phyloP scores from a whole-genome alignment of 1,284 basidiomycete species.

The Porphyrellus sp. region DNA sequence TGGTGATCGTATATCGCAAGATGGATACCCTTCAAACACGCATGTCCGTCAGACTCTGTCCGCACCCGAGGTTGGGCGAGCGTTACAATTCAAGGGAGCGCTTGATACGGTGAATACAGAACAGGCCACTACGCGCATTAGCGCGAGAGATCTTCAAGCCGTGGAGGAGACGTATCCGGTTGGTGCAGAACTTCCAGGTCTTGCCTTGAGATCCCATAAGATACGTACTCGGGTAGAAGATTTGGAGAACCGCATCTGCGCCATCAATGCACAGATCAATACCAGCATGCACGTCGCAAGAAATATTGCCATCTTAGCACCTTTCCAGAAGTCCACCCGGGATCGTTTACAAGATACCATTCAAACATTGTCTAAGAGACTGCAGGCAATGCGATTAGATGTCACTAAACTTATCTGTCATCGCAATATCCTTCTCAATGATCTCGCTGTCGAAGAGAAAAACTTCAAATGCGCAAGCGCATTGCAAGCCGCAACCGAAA shows the following conservation, averaged over 20 bases:
- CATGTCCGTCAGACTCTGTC: constrained; percentile 36
- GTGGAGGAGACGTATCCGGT: constrained; percentile 6
- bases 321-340: constrained; percentile 81
- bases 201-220: constrained; percentile 47
- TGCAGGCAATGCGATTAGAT: constrained; percentile 71
- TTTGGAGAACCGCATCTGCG: constrained; percentile 57
- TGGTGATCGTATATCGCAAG: constrained; percentile 15
- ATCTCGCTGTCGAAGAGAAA: constrained; percentile 69
- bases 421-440: constrained; percentile 69
- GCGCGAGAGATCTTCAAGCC: constrained; percentile 12
- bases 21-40: constrained; percentile 28
- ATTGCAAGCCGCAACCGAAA: constrained; percentile 66
- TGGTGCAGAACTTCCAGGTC: constrained; percentile 9
- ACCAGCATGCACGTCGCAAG: constrained; percentile 70
- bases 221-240: constrained; percentile 63
- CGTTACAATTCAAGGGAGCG: constrained; percentile 71
- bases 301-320: constrained; percentile 83
- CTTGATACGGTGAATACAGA: constrained; percentile 86
- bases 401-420: constrained; percentile 72
- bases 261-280: constrained; percentile 64
- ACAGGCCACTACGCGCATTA: constrained; percentile 52
- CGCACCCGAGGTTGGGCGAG: constrained; percentile 52
- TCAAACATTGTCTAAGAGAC: constrained; percentile 61
- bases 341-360: constrained; percentile 67
- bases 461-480: constrained; percentile 73